Conservation (phyloP, 345 rosid genomes). For the Alliaria petiolata region DNA sequence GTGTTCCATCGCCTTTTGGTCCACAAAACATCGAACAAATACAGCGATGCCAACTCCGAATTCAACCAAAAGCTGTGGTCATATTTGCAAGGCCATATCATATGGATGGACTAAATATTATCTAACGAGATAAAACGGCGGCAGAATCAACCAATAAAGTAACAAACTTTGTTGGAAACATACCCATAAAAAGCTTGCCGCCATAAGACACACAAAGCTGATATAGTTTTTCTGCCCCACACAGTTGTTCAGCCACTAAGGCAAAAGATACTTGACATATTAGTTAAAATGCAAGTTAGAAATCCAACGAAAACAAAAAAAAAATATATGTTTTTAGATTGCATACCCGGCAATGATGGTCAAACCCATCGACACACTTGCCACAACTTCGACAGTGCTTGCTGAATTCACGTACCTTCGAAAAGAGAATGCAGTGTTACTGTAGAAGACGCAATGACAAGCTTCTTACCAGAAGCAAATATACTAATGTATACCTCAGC, state of each 20-base stretch:
- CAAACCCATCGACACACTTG: slow-evolving; percentile 96
- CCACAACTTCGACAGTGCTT: slow-evolving; percentile 96
- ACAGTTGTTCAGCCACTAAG: slow-evolving; percentile 96
- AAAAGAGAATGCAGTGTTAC: background rate
- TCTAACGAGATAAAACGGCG: background rate
- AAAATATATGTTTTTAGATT: background rate
- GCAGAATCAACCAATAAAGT: background rate
- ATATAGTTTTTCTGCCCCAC: slow-evolving; percentile 88
- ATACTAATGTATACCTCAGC: slow-evolving; percentile 59
- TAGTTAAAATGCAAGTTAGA: background rate
- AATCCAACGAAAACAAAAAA: background rate
- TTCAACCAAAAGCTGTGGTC: slow-evolving; percentile 72
- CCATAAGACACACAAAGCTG: slow-evolving; percentile 89
- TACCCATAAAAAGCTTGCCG: slow-evolving; percentile 88
- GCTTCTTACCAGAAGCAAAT: background rate
- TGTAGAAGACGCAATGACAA: background rate
- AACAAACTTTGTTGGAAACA: slow-evolving; percentile 12
- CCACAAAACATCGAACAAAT: slow-evolving; percentile 80
- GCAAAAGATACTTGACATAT: slow-evolving; percentile 16
- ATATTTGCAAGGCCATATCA: background rate
- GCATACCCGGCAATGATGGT: slow-evolving; percentile 95
- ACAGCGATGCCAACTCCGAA: slow-evolving; percentile 87
- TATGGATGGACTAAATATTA: too few species aligned
- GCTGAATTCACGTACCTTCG: slow-evolving; percentile 84
- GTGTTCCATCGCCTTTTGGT: slow-evolving; percentile 60